Evolutionary conservation across 2,329 filamentous ascomycete genomes (phyloP).

Genomic region (Aspergillus phoenicis): DNA sequence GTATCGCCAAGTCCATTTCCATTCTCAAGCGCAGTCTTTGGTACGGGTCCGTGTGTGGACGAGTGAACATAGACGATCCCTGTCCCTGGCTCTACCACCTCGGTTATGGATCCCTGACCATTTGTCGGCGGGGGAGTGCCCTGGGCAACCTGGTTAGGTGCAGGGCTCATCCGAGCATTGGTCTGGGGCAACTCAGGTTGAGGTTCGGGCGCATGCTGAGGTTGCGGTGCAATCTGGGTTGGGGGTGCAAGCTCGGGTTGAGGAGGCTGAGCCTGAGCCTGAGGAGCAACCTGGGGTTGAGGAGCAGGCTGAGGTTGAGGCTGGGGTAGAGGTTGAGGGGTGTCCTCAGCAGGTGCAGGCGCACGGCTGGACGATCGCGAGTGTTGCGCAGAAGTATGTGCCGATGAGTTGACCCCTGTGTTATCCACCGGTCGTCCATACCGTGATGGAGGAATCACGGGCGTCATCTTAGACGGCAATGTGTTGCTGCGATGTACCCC

Average conservation of each 20-base stretch:
- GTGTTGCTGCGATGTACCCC: conserved; percentile 84
- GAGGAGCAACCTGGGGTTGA: too few relatives aligned
- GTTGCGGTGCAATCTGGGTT: not conserved
- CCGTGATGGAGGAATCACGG: conserved; percentile 67
- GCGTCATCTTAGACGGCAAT: conserved; percentile 85
- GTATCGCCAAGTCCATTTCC: conserved; percentile 8
- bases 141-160: not conserved
- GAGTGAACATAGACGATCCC: conserved; percentile 34
- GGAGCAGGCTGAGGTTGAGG: conserved; percentile 4
- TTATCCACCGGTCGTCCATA: conserved; percentile 63
- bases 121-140: not conserved
- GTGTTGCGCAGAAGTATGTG: conserved; percentile 33
- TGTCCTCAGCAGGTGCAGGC: conserved; percentile 23
- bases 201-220: conserved; percentile 7
- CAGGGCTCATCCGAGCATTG: conserved; percentile 4
- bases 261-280: too few relatives aligned
- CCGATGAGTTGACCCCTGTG: conserved; percentile 48
- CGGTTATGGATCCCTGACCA: not conserved
- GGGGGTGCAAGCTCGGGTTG: too few relatives aligned
- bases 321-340: conserved; percentile 8
- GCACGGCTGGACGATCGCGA: conserved; percentile 35
- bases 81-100: conserved; percentile 17
- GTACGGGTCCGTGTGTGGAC: conserved; percentile 36
- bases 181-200: conserved; percentile 2
- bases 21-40: conserved; percentile 24